phyloP scores from a whole-genome alignment of 2,329 filamentous ascomycete genomes.

The Alternaria sp. region DNA sequence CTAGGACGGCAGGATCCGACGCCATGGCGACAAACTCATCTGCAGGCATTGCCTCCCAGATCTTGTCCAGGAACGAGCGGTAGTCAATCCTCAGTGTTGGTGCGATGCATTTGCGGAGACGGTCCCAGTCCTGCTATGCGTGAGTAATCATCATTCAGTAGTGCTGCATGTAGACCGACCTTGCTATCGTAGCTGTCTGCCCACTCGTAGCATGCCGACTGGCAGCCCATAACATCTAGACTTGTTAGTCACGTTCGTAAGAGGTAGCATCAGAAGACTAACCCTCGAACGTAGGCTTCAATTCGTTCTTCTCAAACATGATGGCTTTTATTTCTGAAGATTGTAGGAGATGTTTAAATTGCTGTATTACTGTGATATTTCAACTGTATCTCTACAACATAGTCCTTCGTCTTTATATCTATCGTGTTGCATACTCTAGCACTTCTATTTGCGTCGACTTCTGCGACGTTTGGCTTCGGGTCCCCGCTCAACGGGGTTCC shows the following conservation, averaged over 20 bases:
- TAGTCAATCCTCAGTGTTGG: constrained; percentile 75
- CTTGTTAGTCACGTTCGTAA: constrained; percentile 23
- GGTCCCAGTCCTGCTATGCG: constrained; percentile 62
- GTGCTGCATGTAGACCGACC: constrained; percentile 32
- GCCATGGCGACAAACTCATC: constrained; percentile 64
- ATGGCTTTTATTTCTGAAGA: constrained; percentile 10
- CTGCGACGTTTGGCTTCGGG: constrained; percentile 38
- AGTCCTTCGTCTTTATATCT: constrained; percentile 34
- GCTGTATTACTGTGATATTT: constrained; percentile 1
- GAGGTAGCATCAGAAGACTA: constrained; percentile 16
- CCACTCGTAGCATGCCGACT: constrained; percentile 66
- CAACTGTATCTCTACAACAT: constrained; percentile 3
- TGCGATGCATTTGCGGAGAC: constrained; percentile 68
- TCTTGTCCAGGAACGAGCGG: constrained; percentile 63
- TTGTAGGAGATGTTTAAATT: not conserved
- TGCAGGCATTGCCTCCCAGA: constrained; percentile 66
- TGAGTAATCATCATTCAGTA: constrained; percentile 4
- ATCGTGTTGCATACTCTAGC: constrained; percentile 16
- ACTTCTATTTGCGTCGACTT: constrained; percentile 20
- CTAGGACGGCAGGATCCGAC: constrained; percentile 62
- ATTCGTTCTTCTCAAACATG: constrained; percentile 43
- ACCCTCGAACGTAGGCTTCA: constrained; percentile 49
- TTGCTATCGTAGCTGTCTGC: constrained; percentile 73
- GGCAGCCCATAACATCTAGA: constrained; percentile 61
- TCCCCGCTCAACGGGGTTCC: constrained; percentile 43